Conservation (phyloP, 2,329 filamentous ascomycete species). For the Diaporthe sp. region DNA sequence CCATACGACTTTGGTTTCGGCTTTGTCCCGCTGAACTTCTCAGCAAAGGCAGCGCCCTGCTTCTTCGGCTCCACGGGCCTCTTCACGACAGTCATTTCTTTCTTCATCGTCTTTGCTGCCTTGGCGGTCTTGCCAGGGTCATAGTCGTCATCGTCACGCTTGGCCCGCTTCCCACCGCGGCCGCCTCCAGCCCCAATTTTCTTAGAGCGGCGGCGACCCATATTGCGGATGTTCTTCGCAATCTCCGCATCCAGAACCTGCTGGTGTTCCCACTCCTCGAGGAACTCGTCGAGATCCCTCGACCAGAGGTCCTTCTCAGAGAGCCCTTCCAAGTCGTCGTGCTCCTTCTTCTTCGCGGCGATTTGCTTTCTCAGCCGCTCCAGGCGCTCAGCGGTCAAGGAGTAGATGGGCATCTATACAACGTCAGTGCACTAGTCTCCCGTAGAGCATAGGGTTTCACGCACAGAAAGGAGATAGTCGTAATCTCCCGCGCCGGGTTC, state of each 20-base stretch:
- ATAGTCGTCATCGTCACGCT: conserved; percentile 65
- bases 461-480: conserved; percentile 90
- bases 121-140: conserved; percentile 57
- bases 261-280: conserved; percentile 85
- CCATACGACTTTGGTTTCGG: conserved; percentile 41
- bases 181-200: conserved; percentile 79
- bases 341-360: conserved; percentile 85
- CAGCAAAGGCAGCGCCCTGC: background rate
- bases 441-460: conserved; percentile 41
- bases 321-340: conserved; percentile 81
- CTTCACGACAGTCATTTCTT: conserved; percentile 43
- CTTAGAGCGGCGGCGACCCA: conserved; percentile 82
- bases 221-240: conserved; percentile 76
- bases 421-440: conserved; percentile 51
- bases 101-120: conserved; percentile 52
- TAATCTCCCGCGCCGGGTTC: conserved; percentile 78
- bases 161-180: conserved; percentile 68
- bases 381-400: conserved; percentile 91
- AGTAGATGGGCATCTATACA: conserved; percentile 91
- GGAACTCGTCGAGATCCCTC: conserved; percentile 86
- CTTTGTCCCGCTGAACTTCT: conserved; percentile 27
- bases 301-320: conserved; percentile 94
- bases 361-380: conserved; percentile 89
- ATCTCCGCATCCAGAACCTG: conserved; percentile 82
- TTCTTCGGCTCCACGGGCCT: conserved; percentile 22